Base-by-base conservation (phyloP, 768 basidiomycete species). In the Tylopilus sp. region DNA sequence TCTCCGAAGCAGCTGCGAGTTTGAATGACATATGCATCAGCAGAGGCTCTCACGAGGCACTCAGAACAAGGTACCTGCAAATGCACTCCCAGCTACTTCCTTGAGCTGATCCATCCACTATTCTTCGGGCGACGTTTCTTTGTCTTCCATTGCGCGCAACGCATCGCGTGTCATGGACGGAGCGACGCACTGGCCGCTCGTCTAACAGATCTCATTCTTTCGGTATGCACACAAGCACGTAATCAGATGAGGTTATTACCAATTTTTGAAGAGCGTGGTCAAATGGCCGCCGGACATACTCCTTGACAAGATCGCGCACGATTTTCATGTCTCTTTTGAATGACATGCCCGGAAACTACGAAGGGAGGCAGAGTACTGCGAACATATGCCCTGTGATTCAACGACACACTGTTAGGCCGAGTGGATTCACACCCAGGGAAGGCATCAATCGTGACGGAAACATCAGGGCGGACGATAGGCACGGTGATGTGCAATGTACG, bases 1-100 rank as follows among this genome's bases (percentile, higher is more conserved):
- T 57, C 20, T 57, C 56, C 6, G 50, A 33, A 6, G 20, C 55
- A 22, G 45, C 56, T 57, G 13, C 25, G 4, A 17, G 3, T 18
- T 20, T 12, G 7, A 20, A 38, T 3, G 11, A 31, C n/a, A 33
- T 2, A 33, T 36, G 18, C 4, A 17, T 33, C 2, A 44, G 31
- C 4, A 4, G 26, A 7, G 20, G 2, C 17, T 18, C 5, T 6
- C 17, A 13, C 31, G 8, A 31, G 12, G 31, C 31, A 3, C 22
- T n/a, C 17, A 3, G 9, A 26, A 6, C 12, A 41, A 9, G 18
- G 9, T 25, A 57, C 56, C 56, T 5, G 48, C 10, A 23, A 57
- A 38, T 1, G 25, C 55, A 1, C 8, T 51, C 18, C 30, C 48
- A 18, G 44, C 25, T 4, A 22, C 44, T 6, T 41, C 38, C 40